These are phyloP conservation scores for Anthracocystis setariae DNA, from an alignment of 1,284 basidiomycete species.

Conservation along the genomic window DNA sequence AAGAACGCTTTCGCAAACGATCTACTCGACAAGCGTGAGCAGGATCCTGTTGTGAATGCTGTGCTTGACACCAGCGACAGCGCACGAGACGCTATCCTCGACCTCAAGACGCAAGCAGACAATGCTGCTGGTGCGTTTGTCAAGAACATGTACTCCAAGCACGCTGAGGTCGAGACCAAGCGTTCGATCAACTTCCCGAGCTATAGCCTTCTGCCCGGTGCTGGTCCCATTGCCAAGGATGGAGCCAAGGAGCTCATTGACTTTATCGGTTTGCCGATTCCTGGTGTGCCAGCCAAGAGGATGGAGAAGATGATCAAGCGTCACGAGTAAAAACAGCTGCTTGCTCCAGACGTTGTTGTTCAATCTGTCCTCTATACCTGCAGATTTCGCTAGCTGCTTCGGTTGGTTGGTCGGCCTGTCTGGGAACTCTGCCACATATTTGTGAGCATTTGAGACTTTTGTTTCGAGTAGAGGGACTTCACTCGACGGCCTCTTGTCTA, in stretches of 20 bases:
- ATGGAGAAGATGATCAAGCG: conserved; percentile 35
- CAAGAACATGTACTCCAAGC: conserved; percentile 46
- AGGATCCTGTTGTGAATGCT: conserved; percentile 13
- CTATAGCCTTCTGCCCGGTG: conserved; percentile 27
- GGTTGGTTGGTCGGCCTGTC: neutral
- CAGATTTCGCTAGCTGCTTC: neutral
- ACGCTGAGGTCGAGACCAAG: conserved; percentile 19
- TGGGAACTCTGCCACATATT: conserved; percentile 14
- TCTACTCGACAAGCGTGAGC: conserved; percentile 19
- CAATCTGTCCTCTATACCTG: too few species aligned
- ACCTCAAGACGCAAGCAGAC: conserved; percentile 23
- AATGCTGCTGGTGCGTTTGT: conserved; percentile 28
- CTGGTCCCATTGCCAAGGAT: conserved; percentile 31
- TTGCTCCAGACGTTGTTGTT: too few species aligned
- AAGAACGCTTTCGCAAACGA: conserved; percentile 29
- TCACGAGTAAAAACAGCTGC: conserved; percentile 1
- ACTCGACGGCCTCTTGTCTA: neutral
- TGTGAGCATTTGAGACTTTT: conserved; percentile 18
- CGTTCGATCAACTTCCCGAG: conserved; percentile 19
- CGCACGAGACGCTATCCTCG: conserved; percentile 21
- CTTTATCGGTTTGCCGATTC: conserved; percentile 28
- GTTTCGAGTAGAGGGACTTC: neutral
- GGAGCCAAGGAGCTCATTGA: conserved; percentile 24
- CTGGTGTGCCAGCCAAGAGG: conserved; percentile 24
- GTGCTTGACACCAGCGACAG: conserved; percentile 31